Evolutionary conservation across 495 filamentous ascomycete genomes (phyloP).

Genomic region (Talaromyces thailandensis): DNA sequence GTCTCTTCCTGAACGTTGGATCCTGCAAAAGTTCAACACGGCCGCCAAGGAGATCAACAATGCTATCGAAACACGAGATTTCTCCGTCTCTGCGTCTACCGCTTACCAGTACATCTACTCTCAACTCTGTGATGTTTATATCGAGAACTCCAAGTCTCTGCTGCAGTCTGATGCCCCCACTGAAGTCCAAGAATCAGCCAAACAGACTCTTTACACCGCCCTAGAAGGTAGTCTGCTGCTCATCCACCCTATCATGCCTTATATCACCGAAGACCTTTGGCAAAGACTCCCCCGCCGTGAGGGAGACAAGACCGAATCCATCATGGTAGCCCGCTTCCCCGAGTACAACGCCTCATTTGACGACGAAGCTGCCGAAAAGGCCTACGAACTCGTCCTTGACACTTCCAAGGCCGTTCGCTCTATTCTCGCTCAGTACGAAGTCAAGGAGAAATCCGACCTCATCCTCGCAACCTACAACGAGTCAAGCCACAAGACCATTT

Average conservation of each 20-base stretch:
- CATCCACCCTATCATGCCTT: conserved; percentile 75
- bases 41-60: conserved; percentile 69
- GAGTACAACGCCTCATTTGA: conserved; percentile 44
- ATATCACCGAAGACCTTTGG: conserved; percentile 71
- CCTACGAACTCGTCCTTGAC: conserved; percentile 58
- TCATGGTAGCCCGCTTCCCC: conserved; percentile 62
- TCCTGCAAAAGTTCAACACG: conserved; percentile 67
- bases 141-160: conserved; percentile 72
- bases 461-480: conserved; percentile 53
- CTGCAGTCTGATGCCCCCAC: conserved; percentile 49
- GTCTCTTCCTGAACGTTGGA: conserved; percentile 74
- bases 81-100: conserved; percentile 53
- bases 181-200: conserved; percentile 50
- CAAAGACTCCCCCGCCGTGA: conserved; percentile 62
- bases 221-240: conserved; percentile 59
- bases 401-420: conserved; percentile 49
- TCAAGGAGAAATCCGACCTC: conserved; percentile 48
- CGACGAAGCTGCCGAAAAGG: conserved; percentile 46
- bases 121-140: conserved; percentile 59
- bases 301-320: conserved; percentile 52
- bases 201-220: conserved; percentile 58
- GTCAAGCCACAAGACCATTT: conserved; percentile 45
- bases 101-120: conserved; percentile 63
- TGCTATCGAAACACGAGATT: conserved; percentile 60
- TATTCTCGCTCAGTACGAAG: conserved; percentile 46